A percentile compares a stretch with the other conserved stretches of the same genome.
Evolutionary conservation across 441 rosid genomes (phyloP).

Genomic region (Erysimum cheiri): DNA sequence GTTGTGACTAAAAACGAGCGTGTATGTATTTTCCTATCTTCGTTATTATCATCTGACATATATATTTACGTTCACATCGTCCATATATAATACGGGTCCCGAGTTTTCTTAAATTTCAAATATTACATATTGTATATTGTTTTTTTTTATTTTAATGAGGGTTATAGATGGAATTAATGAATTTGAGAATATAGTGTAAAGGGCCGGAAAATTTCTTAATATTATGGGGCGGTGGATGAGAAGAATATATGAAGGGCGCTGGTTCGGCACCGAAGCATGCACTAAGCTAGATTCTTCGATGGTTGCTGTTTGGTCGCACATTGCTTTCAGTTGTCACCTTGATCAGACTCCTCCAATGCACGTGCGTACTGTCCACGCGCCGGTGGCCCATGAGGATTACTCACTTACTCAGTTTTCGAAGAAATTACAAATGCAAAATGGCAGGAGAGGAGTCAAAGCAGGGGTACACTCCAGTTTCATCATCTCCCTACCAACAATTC

Average conservation of each 20-base stretch:
- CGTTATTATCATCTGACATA: neutral
- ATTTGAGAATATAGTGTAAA: neutral
- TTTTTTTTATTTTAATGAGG: too few species aligned
- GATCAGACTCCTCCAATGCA: constrained; percentile 12
- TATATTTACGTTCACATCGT: neutral
- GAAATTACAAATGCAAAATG: constrained; percentile 34
- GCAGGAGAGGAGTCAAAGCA: constrained; percentile 43
- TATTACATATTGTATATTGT: too few species aligned
- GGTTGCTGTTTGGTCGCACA: constrained; percentile 23
- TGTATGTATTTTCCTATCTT: neutral
- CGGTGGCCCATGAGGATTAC: constrained; percentile 18
- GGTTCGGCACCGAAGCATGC: constrained; percentile 25
- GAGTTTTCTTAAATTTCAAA: neutral
- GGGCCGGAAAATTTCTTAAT: constrained; percentile 23
- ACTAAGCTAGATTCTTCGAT: constrained; percentile 23
- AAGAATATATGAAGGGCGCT: constrained; percentile 22
- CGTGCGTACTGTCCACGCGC: constrained; percentile 31
- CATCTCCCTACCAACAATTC: constrained; percentile 8
- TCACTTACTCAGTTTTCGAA: neutral
- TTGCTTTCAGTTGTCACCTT: constrained; percentile 31
- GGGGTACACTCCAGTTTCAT: constrained; percentile 3
- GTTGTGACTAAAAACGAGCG: neutral
- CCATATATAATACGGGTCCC: neutral
- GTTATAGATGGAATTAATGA: neutral
- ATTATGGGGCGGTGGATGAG: neutral